These are phyloP conservation scores for Diplosphaera chodatii DNA, from an alignment of 139 green algal species.

Conservation along the genomic window DNA sequence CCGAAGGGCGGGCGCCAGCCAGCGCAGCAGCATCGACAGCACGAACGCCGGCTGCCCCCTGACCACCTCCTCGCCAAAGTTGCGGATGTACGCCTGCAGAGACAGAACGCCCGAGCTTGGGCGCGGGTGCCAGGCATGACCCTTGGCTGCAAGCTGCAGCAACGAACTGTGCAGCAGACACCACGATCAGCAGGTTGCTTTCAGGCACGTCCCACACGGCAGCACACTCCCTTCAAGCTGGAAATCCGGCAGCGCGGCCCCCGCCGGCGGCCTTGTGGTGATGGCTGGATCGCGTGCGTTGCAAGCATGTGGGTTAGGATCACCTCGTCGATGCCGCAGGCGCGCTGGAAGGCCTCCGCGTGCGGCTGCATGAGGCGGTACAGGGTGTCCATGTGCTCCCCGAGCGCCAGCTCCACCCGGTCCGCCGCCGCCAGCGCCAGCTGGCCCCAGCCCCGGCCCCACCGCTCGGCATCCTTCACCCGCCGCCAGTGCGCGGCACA, in stretches of 20 bases:
- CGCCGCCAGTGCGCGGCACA: constrained; percentile 30
- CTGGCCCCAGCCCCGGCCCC: constrained; percentile 55
- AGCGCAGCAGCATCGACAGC: constrained; percentile 50
- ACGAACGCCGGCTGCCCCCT: constrained; percentile 70
- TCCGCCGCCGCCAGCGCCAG: constrained; percentile 59
- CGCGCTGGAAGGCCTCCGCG: constrained; percentile 15
- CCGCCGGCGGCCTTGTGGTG: no score
- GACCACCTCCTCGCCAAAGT: constrained; percentile 90
- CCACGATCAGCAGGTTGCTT: no score
- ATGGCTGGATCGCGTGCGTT: no score
- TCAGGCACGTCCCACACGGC: no score
- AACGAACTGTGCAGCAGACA: no score
- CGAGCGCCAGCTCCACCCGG: constrained; percentile 51
- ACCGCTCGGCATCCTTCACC: constrained; percentile 39
- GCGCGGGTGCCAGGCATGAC: no score
- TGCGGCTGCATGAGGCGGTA: constrained; percentile 58
- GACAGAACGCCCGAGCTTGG: no score
- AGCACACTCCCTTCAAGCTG: no score
- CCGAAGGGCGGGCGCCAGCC: constrained; percentile 55
- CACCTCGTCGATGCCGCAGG: constrained; percentile 40
- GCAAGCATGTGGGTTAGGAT: no score
- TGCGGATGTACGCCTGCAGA: constrained; percentile 52
- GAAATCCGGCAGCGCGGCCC: no score
- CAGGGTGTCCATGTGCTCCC: constrained; percentile 60
- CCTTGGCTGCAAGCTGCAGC: no score